Conservation (phyloP, 1,284 basidiomycete species). For the Agaricales sp. region DNA sequence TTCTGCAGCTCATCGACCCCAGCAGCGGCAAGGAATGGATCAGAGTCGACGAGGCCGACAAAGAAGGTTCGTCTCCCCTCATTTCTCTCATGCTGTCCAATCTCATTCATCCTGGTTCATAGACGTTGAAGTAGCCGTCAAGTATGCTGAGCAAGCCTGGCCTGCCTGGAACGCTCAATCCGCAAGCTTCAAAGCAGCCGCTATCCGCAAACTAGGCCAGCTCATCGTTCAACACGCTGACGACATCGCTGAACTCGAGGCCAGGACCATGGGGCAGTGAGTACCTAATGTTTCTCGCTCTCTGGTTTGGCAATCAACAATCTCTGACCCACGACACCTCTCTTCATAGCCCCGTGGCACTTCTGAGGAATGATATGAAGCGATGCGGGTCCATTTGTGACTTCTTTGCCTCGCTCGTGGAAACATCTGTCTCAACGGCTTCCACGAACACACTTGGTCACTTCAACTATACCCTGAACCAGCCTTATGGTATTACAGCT, state of each 20-base stretch:
- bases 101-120: not conserved
- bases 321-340: too few relatives aligned
- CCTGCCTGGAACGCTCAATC: slow-evolving; percentile 3
- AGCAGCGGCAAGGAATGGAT: not conserved
- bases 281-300: not conserved
- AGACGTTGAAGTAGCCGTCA: slow-evolving; percentile 2
- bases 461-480: not conserved
- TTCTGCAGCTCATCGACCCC: not conserved
- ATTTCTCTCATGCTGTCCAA: not conserved
- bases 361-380: not conserved
- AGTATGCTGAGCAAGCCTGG: slow-evolving; percentile 1
- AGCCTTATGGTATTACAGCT: not conserved
- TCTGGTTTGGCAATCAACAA: too few relatives aligned
- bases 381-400: not conserved
- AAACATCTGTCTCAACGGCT: not conserved
- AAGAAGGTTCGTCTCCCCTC: not conserved
- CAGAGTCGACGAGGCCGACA: not conserved
- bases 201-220: not conserved
- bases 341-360: not conserved
- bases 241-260: not conserved
- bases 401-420: not conserved
- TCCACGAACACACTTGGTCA: slow-evolving; percentile 1
- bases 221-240: not conserved
- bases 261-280: not conserved
- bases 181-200: not conserved